These are phyloP conservation scores for Vaucheria bursata DNA, from an alignment of 352 stramenopile genomes.

Conservation along the genomic window DNA sequence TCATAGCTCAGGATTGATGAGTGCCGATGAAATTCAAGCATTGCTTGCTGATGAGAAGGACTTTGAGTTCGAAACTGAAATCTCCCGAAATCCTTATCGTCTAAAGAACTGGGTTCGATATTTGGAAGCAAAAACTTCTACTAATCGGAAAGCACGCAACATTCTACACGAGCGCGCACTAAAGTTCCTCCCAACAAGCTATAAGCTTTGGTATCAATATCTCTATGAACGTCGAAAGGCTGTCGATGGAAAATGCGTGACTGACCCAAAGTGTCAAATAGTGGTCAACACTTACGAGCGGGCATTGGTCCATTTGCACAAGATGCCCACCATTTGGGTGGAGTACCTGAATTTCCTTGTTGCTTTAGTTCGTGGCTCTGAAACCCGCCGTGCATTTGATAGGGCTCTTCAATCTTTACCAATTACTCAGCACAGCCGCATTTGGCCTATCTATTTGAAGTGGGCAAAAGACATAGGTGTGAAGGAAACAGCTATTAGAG, in stretches of 20 bases:
- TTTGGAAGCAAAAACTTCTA: constrained; percentile 50
- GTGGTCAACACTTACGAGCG: constrained; percentile 50
- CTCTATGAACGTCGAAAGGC: constrained; percentile 42
- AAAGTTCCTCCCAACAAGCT: constrained; percentile 68
- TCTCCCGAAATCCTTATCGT: constrained; percentile 66
- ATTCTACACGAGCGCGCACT: constrained; percentile 75
- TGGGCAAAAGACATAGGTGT: constrained; percentile 73
- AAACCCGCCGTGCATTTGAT: constrained; percentile 78
- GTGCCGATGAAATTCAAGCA: constrained; percentile 29
- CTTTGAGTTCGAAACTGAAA: constrained; percentile 66
- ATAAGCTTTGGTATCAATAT: constrained; percentile 84
- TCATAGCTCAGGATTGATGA: too few species aligned
- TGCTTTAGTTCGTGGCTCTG: constrained; percentile 57
- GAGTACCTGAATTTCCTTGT: constrained; percentile 70
- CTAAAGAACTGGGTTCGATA: constrained; percentile 70
- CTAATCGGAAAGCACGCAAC: constrained; percentile 37
- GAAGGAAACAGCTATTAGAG: constrained; percentile 63
- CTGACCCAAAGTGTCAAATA: constrained; percentile 35
- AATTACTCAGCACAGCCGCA: constrained; percentile 75
- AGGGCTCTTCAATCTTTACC: constrained; percentile 85
- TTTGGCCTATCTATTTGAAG: constrained; percentile 83
- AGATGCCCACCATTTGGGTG: constrained; percentile 91
- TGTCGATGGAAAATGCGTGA: constrained; percentile 39
- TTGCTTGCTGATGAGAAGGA: constrained; percentile 46
- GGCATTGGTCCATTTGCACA: constrained; percentile 45